These are phyloP conservation scores for Hamamelis virginiana DNA, from an alignment of 164 flowering plant species.

Conservation along the genomic window DNA sequence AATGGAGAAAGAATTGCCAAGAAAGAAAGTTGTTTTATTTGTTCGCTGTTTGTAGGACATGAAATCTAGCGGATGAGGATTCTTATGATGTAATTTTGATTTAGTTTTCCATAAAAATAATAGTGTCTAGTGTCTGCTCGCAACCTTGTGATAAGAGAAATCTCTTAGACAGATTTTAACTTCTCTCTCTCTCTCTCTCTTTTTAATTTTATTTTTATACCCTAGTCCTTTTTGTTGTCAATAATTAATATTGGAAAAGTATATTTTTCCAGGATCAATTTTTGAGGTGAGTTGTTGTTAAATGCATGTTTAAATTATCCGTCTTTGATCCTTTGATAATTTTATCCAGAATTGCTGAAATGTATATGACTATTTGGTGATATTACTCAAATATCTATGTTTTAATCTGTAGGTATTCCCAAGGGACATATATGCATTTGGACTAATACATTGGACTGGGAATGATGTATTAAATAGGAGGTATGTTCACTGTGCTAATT, in stretches of 20 bases:
- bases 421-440: constrained; percentile 86
- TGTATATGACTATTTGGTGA: neutral
- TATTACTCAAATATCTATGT: neutral
- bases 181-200: too few relatives aligned
- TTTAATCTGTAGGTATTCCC: constrained; percentile 72
- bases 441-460: constrained; percentile 95
- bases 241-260: too few relatives aligned
- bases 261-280: too few relatives aligned
- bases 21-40: neutral
- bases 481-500: constrained; percentile 30
- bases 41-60: neutral
- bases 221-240: too few relatives aligned
- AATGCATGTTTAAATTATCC: neutral
- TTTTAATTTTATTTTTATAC: too few relatives aligned
- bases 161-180: too few relatives aligned
- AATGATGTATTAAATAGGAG: constrained; percentile 94
- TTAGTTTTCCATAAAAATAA: too few relatives aligned
- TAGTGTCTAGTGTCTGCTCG: too few relatives aligned
- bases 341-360: constrained; percentile 1
- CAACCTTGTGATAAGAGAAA: too few relatives aligned
- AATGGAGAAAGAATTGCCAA: neutral
- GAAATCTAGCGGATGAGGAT: too few relatives aligned
- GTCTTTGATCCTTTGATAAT: neutral
- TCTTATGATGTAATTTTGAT: too few relatives aligned
- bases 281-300: too few relatives aligned